A percentile compares a stretch with the other conserved stretches of the same genome.
These are phyloP conservation scores for Syncephalastrum contaminatum DNA, from an alignment of 371 early-diverging fungal species.

Conservation along the genomic window DNA sequence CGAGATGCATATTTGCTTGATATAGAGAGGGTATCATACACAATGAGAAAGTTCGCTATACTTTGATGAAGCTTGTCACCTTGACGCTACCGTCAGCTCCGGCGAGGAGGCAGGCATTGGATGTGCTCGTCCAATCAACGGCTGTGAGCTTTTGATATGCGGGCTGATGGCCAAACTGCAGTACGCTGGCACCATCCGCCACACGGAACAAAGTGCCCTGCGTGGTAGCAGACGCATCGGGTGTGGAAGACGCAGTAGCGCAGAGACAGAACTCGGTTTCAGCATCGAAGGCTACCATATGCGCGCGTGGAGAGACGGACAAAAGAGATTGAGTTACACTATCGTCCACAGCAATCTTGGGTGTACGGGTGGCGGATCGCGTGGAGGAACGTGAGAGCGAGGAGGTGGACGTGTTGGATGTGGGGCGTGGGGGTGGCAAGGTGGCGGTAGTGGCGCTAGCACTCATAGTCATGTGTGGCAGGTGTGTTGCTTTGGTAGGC, in stretches of 20 bases:
- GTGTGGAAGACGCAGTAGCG: constrained; percentile 21
- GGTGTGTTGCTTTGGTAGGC: constrained; percentile 12
- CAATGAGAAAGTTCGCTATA: constrained; percentile 19
- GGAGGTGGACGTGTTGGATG: constrained; percentile 24
- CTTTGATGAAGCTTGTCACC: constrained; percentile 54
- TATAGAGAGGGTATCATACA: too few relatives aligned
- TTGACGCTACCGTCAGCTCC: constrained; percentile 57
- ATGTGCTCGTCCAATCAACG: constrained; percentile 59
- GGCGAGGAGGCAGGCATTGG: constrained; percentile 56
- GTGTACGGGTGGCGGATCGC: constrained; percentile 19
- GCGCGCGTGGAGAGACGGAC: constrained; percentile 34
- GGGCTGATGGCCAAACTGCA: constrained; percentile 47
- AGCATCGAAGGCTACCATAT: constrained; percentile 47
- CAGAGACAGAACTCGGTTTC: constrained; percentile 49
- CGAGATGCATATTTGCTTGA: too few relatives aligned
- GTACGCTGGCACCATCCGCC: constrained; percentile 37
- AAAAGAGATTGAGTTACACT: constrained; percentile 36
- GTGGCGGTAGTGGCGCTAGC: constrained; percentile 3
- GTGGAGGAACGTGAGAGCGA: constrained; percentile 28
- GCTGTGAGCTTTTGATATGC: constrained; percentile 43
- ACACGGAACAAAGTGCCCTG: constrained; percentile 36
- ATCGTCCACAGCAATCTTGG: constrained; percentile 25
- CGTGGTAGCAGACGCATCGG: constrained; percentile 7
- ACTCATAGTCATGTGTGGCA: constrained; percentile 4
- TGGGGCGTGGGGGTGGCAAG: constrained; percentile 19